Evolutionary conservation across 179 eudicot genomes (phyloP).

Genomic region (Beta lomatogona): DNA sequence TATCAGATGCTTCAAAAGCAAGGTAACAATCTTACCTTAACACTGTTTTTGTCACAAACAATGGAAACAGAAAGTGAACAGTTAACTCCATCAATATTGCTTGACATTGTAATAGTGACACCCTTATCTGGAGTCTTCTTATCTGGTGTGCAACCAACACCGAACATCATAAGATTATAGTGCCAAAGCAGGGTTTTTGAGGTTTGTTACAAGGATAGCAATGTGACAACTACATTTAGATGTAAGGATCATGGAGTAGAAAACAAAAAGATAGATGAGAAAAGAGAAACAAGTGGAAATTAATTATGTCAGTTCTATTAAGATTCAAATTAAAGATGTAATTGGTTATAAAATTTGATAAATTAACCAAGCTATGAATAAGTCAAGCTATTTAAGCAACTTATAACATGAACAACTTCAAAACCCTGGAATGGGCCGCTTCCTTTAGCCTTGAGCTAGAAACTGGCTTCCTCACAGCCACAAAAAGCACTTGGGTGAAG

Average conservation of each 20-base stretch:
- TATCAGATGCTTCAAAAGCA: conserved; percentile 7
- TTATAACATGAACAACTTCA: neutral
- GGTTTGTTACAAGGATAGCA: neutral
- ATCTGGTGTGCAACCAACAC: conserved; percentile 48
- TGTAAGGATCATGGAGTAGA: too few relatives aligned
- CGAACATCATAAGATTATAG: neutral
- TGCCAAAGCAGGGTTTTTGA: neutral
- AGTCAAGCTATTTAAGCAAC: neutral
- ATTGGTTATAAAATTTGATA: neutral
- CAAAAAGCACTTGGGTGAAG: conserved; percentile 7
- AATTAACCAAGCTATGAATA: neutral
- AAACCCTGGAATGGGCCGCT: neutral
- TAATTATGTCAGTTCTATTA: neutral
- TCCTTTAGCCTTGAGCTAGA: neutral
- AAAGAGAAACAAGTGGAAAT: neutral
- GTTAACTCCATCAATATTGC: conserved; percentile 40
- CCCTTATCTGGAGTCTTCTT: conserved; percentile 65
- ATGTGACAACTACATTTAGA: neutral
- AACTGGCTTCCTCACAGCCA: neutral
- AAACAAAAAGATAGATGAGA: neutral
- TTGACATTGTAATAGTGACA: conserved; percentile 61
- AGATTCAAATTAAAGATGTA: neutral
- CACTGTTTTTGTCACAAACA: conserved; percentile 57
- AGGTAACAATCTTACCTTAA: conserved; percentile 51
- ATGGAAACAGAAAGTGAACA: conserved; percentile 88